These are phyloP conservation scores for Micromonas commoda DNA, from an alignment of 139 green algal species.

Conservation along the genomic window DNA sequence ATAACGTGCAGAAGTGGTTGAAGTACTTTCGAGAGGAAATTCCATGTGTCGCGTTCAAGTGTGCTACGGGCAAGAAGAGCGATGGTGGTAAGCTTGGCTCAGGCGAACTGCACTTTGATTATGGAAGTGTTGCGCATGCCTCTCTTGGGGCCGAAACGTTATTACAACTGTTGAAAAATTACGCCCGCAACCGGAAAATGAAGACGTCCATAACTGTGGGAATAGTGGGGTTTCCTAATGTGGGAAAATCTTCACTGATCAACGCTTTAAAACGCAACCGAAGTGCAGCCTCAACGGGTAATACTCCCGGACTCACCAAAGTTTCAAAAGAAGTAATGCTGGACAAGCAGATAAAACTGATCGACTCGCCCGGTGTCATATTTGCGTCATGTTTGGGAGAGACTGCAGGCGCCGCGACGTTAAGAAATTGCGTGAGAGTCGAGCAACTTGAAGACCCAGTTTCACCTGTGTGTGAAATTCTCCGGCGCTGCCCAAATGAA, in stretches of 20 bases:
- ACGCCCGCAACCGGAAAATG: conserved; percentile 67
- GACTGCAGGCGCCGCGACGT: conserved; percentile 54
- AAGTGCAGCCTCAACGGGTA: conserved; percentile 60
- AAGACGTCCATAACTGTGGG: conserved; percentile 95
- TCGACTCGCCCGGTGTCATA: conserved; percentile 87
- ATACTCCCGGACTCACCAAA: conserved; percentile 46
- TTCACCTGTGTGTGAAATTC: conserved; percentile 64
- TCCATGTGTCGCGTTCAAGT: conserved; percentile 93
- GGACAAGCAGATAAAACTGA: conserved; percentile 88
- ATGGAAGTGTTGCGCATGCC: neutral
- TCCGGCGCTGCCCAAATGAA: conserved; percentile 69
- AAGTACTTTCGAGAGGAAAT: conserved; percentile 90
- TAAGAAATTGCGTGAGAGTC: conserved; percentile 84
- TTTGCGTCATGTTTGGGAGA: conserved; percentile 52
- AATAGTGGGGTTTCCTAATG: conserved; percentile 94
- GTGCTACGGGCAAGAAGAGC: conserved; percentile 76
- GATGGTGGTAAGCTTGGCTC: conserved; percentile 4
- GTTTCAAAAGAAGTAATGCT: conserved; percentile 84
- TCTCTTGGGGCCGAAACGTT: conserved; percentile 81
- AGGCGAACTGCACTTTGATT: neutral
- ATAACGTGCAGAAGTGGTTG: conserved; percentile 64
- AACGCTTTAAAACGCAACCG: conserved; percentile 88
- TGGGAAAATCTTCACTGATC: conserved; percentile 94
- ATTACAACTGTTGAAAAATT: conserved; percentile 98
- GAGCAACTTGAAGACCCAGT: conserved; percentile 74